phyloP scores from a whole-genome alignment of 2,329 filamentous ascomycete genomes.

The Purpureocillium lavendulum region DNA sequence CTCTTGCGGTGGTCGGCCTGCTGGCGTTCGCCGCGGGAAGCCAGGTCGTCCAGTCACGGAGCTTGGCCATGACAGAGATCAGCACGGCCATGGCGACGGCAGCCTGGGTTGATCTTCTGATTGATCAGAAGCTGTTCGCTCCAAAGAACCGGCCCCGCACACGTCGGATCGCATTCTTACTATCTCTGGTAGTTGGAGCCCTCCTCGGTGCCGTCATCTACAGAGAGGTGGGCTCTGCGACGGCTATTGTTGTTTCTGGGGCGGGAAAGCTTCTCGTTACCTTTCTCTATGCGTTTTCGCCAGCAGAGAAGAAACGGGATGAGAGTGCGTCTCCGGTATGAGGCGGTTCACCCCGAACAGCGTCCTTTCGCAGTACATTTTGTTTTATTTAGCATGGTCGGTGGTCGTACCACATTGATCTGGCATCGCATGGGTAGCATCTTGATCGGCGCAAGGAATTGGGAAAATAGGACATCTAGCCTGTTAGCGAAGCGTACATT shows the following conservation, averaged over 20 bases:
- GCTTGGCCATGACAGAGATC: constrained; percentile 50
- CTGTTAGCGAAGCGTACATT: too few relatives aligned
- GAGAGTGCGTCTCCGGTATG: constrained; percentile 2
- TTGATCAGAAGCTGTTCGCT: constrained; percentile 42
- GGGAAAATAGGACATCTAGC: too few relatives aligned
- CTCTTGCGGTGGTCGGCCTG: constrained; percentile 37
- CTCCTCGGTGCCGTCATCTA: constrained; percentile 43
- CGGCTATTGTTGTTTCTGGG: constrained; percentile 15
- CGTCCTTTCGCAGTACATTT: background rate
- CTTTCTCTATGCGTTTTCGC: constrained; percentile 12
- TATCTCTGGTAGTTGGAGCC: constrained; percentile 36
- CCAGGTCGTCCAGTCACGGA: constrained; percentile 49
- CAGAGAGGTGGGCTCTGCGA: constrained; percentile 12
- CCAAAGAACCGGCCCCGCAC: constrained; percentile 40
- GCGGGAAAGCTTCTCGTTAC: constrained; percentile 15
- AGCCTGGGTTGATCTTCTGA: constrained; percentile 51
- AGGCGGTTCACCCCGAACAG: too few relatives aligned
- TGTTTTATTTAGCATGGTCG: too few relatives aligned
- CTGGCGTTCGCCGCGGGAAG: constrained; percentile 48
- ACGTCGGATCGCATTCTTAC: constrained; percentile 40
- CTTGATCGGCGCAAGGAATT: too few relatives aligned
- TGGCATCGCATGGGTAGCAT: too few relatives aligned
- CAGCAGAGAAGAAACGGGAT: constrained; percentile 6
- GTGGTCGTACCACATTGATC: too few relatives aligned
- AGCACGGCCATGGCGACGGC: constrained; percentile 58